Base-by-base conservation (phyloP, 2,329 filamentous ascomycete genomes). In the Raffaelea ambrosiae region DNA sequence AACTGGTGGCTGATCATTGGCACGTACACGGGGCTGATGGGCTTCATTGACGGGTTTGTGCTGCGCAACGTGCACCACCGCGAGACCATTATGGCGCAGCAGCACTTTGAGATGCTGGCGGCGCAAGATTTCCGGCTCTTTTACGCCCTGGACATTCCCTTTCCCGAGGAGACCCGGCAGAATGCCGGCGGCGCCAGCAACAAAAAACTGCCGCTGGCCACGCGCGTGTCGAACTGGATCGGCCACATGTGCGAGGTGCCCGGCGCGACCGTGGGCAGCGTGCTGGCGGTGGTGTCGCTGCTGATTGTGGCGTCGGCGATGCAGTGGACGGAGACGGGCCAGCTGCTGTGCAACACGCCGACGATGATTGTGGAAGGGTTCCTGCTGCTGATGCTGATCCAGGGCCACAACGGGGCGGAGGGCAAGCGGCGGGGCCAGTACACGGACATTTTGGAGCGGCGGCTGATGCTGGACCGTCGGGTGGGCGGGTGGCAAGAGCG, bases 1-100 rank as follows among this genome's bases (percentile, higher is more conserved):
- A 71, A 68, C 55, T 73, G 70, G 70, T 71, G 66, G 64, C 62
- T 72, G 0, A 61, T 72, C 16, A 71, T 72, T 43, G 70, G 70
- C 13, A 72, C 69, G 0, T 73, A 71, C 51, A 68, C 70, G 0
- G 69, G 70, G 3, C 60, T 73, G 5, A 60, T 72, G 41, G 69
- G 70, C 2, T 61, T 71, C 44, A 60, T 66, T 29, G 68, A 72
- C 51, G 65, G 66, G 22, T 72, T 72, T 49, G 61, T 72, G 14
- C 61, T 72, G 13, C 66, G 67, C 33, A 71, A 72, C 46, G 59
- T 72, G 13, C 65, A 71, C 44, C 52, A 55, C 48, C 58, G 60
- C 29, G 51, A 55, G 50, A 49, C 51, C 1, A n/a, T 43, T 41
- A 43, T 54, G 48, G 49, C 53, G 5, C 52, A 57, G 38, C 50